phyloP scores from a whole-genome alignment of 2,329 filamentous ascomycete genomes.

The Phialophora verrucosa region DNA sequence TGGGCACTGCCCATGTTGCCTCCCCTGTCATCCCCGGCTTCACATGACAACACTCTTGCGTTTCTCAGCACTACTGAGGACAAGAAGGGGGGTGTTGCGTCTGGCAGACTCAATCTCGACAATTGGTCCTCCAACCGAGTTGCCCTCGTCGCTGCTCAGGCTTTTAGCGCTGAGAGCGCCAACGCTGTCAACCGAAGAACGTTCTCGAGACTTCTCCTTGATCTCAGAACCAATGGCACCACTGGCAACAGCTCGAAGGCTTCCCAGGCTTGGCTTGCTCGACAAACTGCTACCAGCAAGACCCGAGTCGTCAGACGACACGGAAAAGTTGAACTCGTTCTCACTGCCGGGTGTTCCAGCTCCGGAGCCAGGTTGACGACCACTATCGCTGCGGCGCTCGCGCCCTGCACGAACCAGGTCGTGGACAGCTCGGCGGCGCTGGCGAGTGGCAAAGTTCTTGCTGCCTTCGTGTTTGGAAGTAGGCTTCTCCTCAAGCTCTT shows the following conservation, averaged over 20 bases:
- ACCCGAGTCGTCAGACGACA: conserved; percentile 74
- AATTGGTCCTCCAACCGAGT: conserved; percentile 62
- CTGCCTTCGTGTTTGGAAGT: conserved; percentile 93
- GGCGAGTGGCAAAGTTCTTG: conserved; percentile 93
- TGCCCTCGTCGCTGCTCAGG: conserved; percentile 66
- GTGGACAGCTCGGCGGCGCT: conserved; percentile 87
- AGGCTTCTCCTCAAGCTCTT: conserved; percentile 87
- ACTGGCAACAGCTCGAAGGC: conserved; percentile 76
- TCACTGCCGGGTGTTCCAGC: conserved; percentile 92
- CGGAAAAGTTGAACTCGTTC: conserved; percentile 70
- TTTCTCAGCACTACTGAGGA: conserved; percentile 88
- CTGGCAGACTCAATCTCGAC: conserved; percentile 63
- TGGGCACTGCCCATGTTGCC: conserved; percentile 34
- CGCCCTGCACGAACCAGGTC: conserved; percentile 89
- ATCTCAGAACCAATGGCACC: conserved; percentile 88
- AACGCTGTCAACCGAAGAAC: conserved; percentile 57
- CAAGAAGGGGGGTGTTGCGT: conserved; percentile 83
- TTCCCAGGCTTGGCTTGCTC: conserved; percentile 74
- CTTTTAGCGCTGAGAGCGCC: conserved; percentile 64
- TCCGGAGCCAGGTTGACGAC: conserved; percentile 68
- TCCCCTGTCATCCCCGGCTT: conserved; percentile 8
- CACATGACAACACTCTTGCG: conserved; percentile 67
- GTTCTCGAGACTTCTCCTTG: conserved; percentile 72
- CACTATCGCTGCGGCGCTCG: conserved; percentile 71
- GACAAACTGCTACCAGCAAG: conserved; percentile 76